Evolutionary conservation across 176 grass and related monocot genomes (phyloP).

Genomic region (Lolium multiflorum): DNA sequence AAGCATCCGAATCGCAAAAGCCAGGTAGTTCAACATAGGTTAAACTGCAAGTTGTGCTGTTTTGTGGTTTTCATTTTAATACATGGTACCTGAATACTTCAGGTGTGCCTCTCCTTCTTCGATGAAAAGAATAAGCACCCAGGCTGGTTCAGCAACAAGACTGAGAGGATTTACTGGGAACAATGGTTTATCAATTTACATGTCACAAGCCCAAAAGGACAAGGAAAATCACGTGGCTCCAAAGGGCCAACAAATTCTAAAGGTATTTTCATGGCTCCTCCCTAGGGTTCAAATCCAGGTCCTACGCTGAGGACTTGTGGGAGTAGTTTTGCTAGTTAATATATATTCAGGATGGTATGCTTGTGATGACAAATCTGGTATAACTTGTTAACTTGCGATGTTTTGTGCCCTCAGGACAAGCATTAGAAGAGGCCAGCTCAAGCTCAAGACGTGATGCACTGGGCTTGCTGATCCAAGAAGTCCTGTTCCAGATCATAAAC

Average conservation of each 20-base stretch:
- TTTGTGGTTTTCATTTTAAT: constrained; percentile 27
- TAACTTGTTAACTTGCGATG: constrained; percentile 24
- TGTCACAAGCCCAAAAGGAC: constrained; percentile 60
- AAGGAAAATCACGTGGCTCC: constrained; percentile 60
- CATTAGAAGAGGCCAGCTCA: constrained; percentile 71
- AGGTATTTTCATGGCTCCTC: constrained; percentile 47
- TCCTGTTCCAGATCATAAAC: constrained; percentile 89
- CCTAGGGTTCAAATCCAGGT: background rate
- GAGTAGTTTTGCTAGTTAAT: constrained; percentile 7
- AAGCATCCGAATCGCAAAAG: constrained; percentile 94
- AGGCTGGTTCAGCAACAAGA: constrained; percentile 85
- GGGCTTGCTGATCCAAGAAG: constrained; percentile 64
- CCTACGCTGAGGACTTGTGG: background rate
- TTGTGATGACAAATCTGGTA: background rate
- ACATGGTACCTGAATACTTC: constrained; percentile 20
- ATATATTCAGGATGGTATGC: background rate
- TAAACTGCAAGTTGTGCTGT: background rate
- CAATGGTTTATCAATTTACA: constrained; percentile 94
- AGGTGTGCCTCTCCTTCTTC: constrained; percentile 89
- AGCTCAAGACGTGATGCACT: constrained; percentile 67
- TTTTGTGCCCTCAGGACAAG: constrained; percentile 56
- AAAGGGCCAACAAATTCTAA: constrained; percentile 54
- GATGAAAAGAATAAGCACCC: constrained; percentile 80
- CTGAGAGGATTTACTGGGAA: constrained; percentile 86
- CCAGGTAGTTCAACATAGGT: constrained; percentile 44